These are phyloP conservation scores for Globisporangium viniferum DNA, from an alignment of 352 stramenopile genomes.

Conservation along the genomic window DNA sequence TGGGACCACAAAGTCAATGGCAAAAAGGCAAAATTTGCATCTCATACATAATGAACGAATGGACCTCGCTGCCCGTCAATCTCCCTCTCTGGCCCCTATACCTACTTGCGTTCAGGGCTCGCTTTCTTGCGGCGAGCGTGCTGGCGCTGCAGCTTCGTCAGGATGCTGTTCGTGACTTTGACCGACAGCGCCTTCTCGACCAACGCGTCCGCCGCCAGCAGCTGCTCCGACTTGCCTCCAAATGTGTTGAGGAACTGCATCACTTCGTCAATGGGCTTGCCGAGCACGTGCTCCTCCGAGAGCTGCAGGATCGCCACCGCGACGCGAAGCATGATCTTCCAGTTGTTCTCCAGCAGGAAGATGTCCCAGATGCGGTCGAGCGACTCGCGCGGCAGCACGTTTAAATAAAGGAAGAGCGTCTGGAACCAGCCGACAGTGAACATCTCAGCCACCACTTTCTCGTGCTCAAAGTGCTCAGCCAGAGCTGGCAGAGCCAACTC, in stretches of 20 bases:
- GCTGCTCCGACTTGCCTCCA: constrained; percentile 40
- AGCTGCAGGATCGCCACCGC: constrained; percentile 68
- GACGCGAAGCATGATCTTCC: constrained; percentile 82
- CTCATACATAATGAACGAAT: constrained; percentile 1
- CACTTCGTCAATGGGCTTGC: constrained; percentile 75
- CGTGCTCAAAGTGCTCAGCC: constrained; percentile 64
- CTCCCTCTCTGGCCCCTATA: not conserved
- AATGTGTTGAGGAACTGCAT: constrained; percentile 90
- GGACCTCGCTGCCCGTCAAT: not conserved
- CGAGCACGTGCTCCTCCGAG: constrained; percentile 55
- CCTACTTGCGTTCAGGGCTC: constrained; percentile 23
- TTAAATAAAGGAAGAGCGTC: constrained; percentile 85
- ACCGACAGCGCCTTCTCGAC: constrained; percentile 49
- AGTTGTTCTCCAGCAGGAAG: constrained; percentile 82
- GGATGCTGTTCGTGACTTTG: constrained; percentile 78
- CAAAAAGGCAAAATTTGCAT: constrained; percentile 6
- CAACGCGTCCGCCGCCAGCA: constrained; percentile 52
- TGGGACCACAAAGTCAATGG: not conserved
- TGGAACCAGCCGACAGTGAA: constrained; percentile 89
- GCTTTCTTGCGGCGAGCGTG: constrained; percentile 49
- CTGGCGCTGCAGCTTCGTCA: constrained; percentile 74
- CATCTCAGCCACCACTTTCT: constrained; percentile 85
- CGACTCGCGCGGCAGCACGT: constrained; percentile 65
- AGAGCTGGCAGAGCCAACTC: constrained; percentile 54
- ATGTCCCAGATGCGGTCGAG: constrained; percentile 86